Evolutionary conservation across 495 filamentous ascomycete species (phyloP), one percentile per base, ranked within the genome.

Genomic region (Hyphodiscus hymeniophilus): DNA sequence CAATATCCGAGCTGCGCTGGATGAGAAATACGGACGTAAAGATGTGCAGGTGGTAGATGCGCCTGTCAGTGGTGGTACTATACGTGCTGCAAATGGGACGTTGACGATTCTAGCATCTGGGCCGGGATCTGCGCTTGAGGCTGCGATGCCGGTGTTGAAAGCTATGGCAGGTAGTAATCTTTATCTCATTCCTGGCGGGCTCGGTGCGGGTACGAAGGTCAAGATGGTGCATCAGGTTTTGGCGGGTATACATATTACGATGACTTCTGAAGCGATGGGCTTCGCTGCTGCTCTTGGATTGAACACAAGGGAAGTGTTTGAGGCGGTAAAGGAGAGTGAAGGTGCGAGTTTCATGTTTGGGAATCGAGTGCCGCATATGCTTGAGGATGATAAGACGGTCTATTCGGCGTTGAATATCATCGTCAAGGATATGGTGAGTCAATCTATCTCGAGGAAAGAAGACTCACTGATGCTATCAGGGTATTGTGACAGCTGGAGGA

Each of bases 181-280:
- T 24, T 89, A 88, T 54, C 71, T 84, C 16, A 81, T 92, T 7
- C 71, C 75, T 7, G 85, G 86, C 8, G 85, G 82, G 3, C 67
- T 89, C 41, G 85, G 84, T 3, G 79, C 79, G 0, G 85, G 87
- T n/a, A 87, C 81, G 54, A 90, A 89, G 58, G 85, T 89, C 74
- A 92, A 92, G 65, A 87, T 89, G 76, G 79, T 85, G 42, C 86
- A 90, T 63, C 87, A 92, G 61, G 79, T 92, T 15, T 72, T 89
- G 10, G 87, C 85, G 0, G 85, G 79, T 0, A 81, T 84, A 46
- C 79, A 89, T 50, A 89, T 92, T 54, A 70, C 84, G 2, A 75
- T 81, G 7, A 72, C 79, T 11, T 81, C 79, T 55, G 87, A 92
- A 63, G 80, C 75, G 1, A 75, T 85, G 75, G 86, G 84, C 0